Evolutionary conservation across 2,329 filamentous ascomycete species (phyloP), one percentile per base, ranked within the genome.

Genomic region (Diaporthe eres): DNA sequence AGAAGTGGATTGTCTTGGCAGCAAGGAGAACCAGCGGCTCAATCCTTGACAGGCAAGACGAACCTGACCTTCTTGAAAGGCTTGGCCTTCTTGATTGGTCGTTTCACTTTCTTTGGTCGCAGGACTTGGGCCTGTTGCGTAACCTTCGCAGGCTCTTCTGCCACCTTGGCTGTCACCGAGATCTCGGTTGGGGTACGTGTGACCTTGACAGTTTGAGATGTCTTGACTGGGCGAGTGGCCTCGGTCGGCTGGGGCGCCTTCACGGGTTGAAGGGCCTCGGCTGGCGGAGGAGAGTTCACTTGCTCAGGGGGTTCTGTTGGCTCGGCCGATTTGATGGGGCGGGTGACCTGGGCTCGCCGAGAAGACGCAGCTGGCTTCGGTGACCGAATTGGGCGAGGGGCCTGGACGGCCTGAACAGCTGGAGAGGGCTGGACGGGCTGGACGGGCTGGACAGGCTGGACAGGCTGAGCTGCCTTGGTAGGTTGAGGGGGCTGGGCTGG

Each of bases 41-140:
- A 70, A 17, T 70, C 65, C 34, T 70, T 53, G 22, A 70, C 49
- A 25, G 49, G 47, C 65, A 70, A 42, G 1, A 53, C 22, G 3
- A 70, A 70, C 9, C 65, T 70, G 65, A 70, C 65, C 65, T 70
- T 70, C 13, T 70, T 70, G 65, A 55, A 55, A 8, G 34, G 31
- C 63, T 60, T 55, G 31, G 75, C 55, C 25, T 57, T 67, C 74
- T 72, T 92, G 0, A 83, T 77, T 7, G 82, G 75, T 3, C 84
- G 80, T 2, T 74, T 77, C 83, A 98, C 49, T 49, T 70, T 70
- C 15, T 70, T 70, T 2, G 65, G 49, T 9, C 22, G 22, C 5
- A 53, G 22, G 34, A 25, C 13, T 13, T 70, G 55, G n/a, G 47
- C 17, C 15, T 49, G 13, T 15, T 39, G 47, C n/a, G 47, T 70